A percentile compares a stretch with the other conserved stretches of the same genome.
phyloP scores from a whole-genome alignment of 106 monocot species.

The Allium sativum region DNA sequence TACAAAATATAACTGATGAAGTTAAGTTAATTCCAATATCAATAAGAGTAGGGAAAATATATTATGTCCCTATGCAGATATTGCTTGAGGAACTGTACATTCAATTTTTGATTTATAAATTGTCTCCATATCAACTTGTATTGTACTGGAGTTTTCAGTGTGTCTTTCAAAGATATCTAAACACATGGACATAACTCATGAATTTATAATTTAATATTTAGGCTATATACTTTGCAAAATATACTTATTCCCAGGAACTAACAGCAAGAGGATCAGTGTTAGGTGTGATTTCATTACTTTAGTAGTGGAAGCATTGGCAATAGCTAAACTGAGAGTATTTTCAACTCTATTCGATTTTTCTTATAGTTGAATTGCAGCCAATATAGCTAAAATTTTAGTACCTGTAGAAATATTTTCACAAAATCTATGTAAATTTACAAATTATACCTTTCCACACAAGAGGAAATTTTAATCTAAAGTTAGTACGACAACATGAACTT shows the following conservation, averaged over 20 bases:
- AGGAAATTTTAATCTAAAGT: background rate
- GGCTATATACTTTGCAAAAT: background rate
- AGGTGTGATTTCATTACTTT: slow-evolving; percentile 30
- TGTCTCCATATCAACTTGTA: slow-evolving; percentile 96
- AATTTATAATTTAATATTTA: background rate
- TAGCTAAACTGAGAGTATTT: slow-evolving; percentile 48
- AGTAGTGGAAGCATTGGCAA: slow-evolving; percentile 25
- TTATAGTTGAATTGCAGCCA: slow-evolving; percentile 76
- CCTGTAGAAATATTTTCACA: slow-evolving; percentile 28
- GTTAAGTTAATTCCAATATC: background rate
- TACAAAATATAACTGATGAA: slow-evolving; percentile 5
- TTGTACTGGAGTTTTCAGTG: slow-evolving; percentile 85
- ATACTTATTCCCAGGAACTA: slow-evolving; percentile 83
- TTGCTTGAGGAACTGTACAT: slow-evolving; percentile 80
- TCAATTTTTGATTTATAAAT: slow-evolving; percentile 80
- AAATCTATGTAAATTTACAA: background rate
- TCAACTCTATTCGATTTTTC: slow-evolving; percentile 56
- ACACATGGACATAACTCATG: background rate
- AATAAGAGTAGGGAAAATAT: no score
- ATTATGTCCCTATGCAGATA: slow-evolving; percentile 73
- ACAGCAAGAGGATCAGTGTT: slow-evolving; percentile 65
- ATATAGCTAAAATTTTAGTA: slow-evolving; percentile 67
- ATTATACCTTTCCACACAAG: background rate
- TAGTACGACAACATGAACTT: slow-evolving; percentile 40
- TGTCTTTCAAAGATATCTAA: slow-evolving; percentile 60